Conservation (phyloP, 441 rosid species). For the Eugenia klotzschiana region DNA sequence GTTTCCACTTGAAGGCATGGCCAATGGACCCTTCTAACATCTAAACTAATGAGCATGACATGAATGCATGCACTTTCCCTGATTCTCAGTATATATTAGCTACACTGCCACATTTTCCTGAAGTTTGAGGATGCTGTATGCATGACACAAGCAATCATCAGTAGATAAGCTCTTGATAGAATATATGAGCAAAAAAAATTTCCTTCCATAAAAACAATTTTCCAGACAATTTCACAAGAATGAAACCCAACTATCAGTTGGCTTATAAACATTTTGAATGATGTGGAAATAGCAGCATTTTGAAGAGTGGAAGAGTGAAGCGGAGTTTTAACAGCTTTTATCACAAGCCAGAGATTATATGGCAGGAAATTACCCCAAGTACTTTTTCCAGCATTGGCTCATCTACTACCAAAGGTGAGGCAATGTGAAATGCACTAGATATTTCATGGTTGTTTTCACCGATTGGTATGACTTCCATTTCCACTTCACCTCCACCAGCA, state of each 20-base stretch:
- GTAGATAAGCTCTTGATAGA: background rate
- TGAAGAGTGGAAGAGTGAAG: background rate
- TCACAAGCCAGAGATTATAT: background rate
- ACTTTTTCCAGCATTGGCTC: slow-evolving; percentile 85
- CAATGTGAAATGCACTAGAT: slow-evolving; percentile 46
- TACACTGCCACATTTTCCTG: background rate
- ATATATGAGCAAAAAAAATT: background rate
- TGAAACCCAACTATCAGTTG: background rate
- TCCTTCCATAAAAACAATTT: background rate
- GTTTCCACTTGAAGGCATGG: background rate
- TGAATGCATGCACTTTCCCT: background rate
- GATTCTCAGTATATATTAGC: background rate
- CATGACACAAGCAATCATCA: background rate
- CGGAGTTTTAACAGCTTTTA: background rate
- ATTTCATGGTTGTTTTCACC: slow-evolving; percentile 70
- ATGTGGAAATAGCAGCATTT: background rate
- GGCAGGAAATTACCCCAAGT: slow-evolving; percentile 50
- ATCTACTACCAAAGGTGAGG: slow-evolving; percentile 70
- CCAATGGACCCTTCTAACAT: background rate
- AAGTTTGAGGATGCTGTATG: background rate
- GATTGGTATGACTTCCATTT: slow-evolving; percentile 95
- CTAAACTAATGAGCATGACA: background rate
- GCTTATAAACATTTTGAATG: background rate
- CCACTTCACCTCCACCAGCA: slow-evolving; percentile 89
- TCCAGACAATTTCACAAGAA: background rate